Base-by-base conservation (phyloP, 805 yeast species). In the Barnettozyma sucrosica region DNA sequence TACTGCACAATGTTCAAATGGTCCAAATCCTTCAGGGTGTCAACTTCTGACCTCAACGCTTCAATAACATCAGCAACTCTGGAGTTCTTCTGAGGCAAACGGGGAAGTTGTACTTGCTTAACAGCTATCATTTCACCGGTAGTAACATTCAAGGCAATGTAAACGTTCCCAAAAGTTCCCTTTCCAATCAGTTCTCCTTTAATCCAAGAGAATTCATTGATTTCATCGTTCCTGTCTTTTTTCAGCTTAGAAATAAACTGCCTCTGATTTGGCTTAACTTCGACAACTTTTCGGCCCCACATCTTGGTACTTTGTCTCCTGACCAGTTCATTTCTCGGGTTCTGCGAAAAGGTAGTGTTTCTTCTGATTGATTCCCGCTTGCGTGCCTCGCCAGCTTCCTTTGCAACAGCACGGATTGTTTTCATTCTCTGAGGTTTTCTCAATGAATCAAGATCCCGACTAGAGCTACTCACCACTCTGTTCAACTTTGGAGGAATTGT, bases 61-160 rank as follows among this genome's bases (percentile, higher is more conserved):
- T 84, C 93, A 40, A 89, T 76, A 2, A 84, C 86, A 48, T 80
- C 89, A 24, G 69, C 65, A 3, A 74, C 68, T 44, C 76, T 74
- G 21, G 72, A 69, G 42, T 72, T 69, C 38, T 65, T 63, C 18
- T 68, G 56, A 6, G 28, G 44, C 30, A 72, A 60, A 46, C 68
- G 65, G 1, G 87, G 82, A 11, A 84, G 83, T 37, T 77, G 82
- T 2, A 92, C 97, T 66, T 93, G 99, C 62, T 93, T 93, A 2
- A 93, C 99, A 0, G 99, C 99, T 70, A 93, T 85, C 96, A 93
- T 89, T 59, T 93, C 99, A 46, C 98, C 98, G 0, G 96, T 89
- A 1, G 98, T 93, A 16, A 89, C 90, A 65, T 93, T 93, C 60
- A 93, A 74, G 1, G 96, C 97, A 47, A 93, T 71, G 61, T 76